Evolutionary conservation across 2,329 filamentous ascomycete genomes (phyloP).

Genomic region (Lasiodiplodia gonubiensis): DNA sequence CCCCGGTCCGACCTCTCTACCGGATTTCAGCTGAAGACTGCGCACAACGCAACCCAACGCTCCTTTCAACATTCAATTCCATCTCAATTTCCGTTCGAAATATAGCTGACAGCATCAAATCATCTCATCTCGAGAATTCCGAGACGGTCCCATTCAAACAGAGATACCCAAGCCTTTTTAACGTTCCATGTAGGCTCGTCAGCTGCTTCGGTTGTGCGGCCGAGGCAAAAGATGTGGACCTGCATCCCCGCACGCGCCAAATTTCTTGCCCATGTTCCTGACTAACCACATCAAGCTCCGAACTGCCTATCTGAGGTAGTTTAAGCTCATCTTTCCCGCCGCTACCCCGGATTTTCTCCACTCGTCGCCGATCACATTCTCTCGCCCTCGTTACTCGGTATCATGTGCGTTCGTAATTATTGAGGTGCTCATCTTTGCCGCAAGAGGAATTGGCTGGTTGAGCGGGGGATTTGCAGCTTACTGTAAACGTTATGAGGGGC

Average conservation of each 20-base stretch:
- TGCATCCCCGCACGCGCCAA: constrained; percentile 16
- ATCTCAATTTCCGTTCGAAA: not conserved
- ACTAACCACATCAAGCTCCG: not conserved
- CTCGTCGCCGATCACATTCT: not conserved
- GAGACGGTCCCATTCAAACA: not conserved
- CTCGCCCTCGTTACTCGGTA: constrained; percentile 10
- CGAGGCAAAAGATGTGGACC: constrained; percentile 19
- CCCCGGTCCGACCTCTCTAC: not conserved
- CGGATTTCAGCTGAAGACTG: not conserved
- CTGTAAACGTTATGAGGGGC: not conserved
- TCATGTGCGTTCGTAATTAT: not conserved
- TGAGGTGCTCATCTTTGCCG: not conserved
- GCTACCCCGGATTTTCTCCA: constrained; percentile 20
- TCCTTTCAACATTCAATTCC: not conserved
- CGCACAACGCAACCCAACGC: not conserved
- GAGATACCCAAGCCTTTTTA: not conserved
- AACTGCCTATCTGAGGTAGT: not conserved
- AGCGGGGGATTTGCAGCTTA: not conserved
- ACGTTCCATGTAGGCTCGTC: not conserved
- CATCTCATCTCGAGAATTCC: not conserved
- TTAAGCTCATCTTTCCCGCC: constrained; percentile 18
- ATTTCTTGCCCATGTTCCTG: constrained; percentile 2
- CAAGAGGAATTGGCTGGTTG: not conserved
- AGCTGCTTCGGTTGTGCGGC: not conserved
- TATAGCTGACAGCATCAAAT: not conserved